Percentiles rank a stretch among this genome's conserved stretches.
These are phyloP conservation scores for Xanthoceras sorbifolium DNA, from an alignment of 345 rosid genomes.

Conservation along the genomic window DNA sequence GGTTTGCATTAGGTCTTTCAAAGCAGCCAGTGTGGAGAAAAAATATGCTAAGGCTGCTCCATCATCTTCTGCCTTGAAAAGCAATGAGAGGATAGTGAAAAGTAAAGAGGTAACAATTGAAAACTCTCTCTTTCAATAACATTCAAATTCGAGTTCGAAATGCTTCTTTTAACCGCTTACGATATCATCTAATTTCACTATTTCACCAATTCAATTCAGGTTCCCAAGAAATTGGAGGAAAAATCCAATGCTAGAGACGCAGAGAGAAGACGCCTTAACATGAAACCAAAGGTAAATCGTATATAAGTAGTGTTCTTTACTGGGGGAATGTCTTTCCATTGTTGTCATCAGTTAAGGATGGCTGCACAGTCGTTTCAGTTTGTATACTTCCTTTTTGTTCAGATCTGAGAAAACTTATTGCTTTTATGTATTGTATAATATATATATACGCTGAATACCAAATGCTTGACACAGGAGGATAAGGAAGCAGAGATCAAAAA, in stretches of 20 bases:
- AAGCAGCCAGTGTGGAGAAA: slow-evolving; percentile 39
- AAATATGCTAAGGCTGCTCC: slow-evolving; percentile 48
- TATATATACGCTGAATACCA: neutral
- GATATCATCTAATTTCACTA: neutral
- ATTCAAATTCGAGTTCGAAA: slow-evolving; percentile 3
- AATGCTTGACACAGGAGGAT: slow-evolving; percentile 42
- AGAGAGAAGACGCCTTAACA: slow-evolving; percentile 29
- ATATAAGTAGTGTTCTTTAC: neutral
- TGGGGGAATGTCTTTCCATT: neutral
- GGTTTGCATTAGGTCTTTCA: slow-evolving; percentile 39
- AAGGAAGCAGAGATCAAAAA: slow-evolving; percentile 43
- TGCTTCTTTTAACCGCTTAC: slow-evolving; percentile 1
- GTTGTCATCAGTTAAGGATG: slow-evolving; percentile 10
- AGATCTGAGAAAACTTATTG: neutral
- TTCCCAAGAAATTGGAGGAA: slow-evolving; percentile 40
- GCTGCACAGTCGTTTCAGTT: neutral
- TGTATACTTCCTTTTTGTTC: neutral
- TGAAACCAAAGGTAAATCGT: slow-evolving; percentile 50
- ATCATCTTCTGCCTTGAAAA: slow-evolving; percentile 45
- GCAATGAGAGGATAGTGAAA: slow-evolving; percentile 36
- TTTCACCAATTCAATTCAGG: slow-evolving; percentile 32
- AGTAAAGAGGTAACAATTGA: slow-evolving; percentile 45
- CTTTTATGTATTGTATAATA: too few relatives aligned
- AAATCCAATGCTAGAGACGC: slow-evolving; percentile 38
- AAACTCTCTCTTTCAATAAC: neutral